Evolutionary conservation across 441 rosid genomes (phyloP).

Genomic region (Hura crepitans): DNA sequence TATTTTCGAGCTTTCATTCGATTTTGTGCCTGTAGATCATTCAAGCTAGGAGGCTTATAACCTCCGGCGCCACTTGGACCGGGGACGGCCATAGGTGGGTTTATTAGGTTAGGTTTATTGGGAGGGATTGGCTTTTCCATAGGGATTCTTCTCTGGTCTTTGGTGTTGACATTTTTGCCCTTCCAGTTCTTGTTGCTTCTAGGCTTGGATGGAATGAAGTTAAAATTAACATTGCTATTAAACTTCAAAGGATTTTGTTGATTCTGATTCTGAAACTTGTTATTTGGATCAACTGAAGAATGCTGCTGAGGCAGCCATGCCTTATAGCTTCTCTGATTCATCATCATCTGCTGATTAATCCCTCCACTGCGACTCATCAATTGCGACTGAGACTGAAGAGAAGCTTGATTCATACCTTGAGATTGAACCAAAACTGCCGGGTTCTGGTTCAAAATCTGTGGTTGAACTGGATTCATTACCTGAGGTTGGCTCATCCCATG

Average conservation of each 20-base stretch:
- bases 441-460: constrained; percentile 6
- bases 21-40: constrained; percentile 76
- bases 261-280: constrained; percentile 18
- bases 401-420: constrained; percentile 44
- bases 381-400: constrained; percentile 32
- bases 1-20: constrained; percentile 70
- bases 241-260: constrained; percentile 34
- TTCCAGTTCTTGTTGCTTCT: constrained; percentile 63
- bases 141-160: constrained; percentile 43
- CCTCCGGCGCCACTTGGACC: constrained; percentile 37
- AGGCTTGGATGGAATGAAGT: constrained; percentile 41
- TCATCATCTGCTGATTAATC: constrained; percentile 34
- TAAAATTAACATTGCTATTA: constrained; percentile 24
- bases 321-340: constrained; percentile 34
- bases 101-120: constrained; percentile 19
- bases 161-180: constrained; percentile 51
- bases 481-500: constrained; percentile 45
- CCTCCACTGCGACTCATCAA: constrained; percentile 27
- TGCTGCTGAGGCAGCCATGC: constrained; percentile 45
- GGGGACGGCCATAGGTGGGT: constrained; percentile 20
- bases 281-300: constrained; percentile 17
- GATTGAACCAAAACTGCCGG: constrained; percentile 27
- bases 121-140: constrained; percentile 28
- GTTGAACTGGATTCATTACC: constrained; percentile 34
- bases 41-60: constrained; percentile 73